Evolutionary conservation across 1,139 yeast species (phyloP).

Genomic region (Sugiyamaella pinicola): DNA sequence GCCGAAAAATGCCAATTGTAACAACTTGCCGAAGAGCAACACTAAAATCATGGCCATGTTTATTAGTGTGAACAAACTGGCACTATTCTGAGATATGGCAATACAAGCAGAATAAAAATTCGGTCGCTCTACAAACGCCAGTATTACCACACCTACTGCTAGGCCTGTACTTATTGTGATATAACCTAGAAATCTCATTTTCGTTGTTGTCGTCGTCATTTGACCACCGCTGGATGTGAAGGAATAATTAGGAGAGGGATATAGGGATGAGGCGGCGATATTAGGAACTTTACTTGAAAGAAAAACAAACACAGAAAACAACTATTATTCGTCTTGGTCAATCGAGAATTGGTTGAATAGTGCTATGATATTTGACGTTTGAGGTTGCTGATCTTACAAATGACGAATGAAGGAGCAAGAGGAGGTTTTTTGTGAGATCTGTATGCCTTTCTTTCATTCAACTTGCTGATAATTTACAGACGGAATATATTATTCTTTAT

Average conservation of each 20-base stretch:
- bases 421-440: too few species aligned
- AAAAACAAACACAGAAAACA: too few species aligned
- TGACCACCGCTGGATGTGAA: too few species aligned
- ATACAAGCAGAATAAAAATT: constrained; percentile 51
- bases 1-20: constrained; percentile 67
- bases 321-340: too few species aligned
- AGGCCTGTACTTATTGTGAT: constrained; percentile 35
- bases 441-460: too few species aligned
- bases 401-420: too few species aligned
- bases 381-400: too few species aligned
- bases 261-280: not conserved
- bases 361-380: too few species aligned
- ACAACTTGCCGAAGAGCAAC: constrained; percentile 47
- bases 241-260: not conserved
- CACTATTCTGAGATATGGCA: constrained; percentile 48
- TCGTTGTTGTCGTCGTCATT: constrained; percentile 19
- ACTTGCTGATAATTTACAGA: too few species aligned
- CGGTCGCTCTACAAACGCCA: constrained; percentile 45
- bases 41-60: constrained; percentile 50
- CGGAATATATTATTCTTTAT: too few species aligned
- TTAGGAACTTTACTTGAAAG: too few species aligned
- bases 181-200: constrained; percentile 34
- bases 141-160: constrained; percentile 39
- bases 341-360: too few species aligned
- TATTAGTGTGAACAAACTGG: constrained; percentile 46